phyloP scores from a whole-genome alignment of 2,329 filamentous ascomycete genomes.

The Ilyonectria destructans region DNA sequence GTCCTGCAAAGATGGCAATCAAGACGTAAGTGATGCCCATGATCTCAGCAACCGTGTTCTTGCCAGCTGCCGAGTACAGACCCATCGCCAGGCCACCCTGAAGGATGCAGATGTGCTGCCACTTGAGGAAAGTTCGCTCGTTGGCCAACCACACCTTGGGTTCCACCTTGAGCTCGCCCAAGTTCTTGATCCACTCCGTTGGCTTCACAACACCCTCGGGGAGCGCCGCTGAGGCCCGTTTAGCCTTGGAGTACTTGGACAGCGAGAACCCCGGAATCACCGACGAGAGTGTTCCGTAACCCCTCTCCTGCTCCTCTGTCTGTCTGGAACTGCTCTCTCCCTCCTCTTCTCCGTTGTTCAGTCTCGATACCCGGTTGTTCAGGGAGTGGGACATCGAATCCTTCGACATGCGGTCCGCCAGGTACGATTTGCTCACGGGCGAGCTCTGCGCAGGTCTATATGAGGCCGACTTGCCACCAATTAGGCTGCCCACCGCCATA shows the following conservation, averaged over 20 bases:
- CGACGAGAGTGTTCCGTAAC: constrained; percentile 75
- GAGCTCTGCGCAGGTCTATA: constrained; percentile 77
- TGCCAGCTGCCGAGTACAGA: constrained; percentile 89
- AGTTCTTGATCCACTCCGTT: constrained; percentile 92
- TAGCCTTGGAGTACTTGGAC: constrained; percentile 79
- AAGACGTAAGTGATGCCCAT: constrained; percentile 88
- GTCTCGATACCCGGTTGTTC: constrained; percentile 46
- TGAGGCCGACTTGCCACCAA: constrained; percentile 71
- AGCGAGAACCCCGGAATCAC: constrained; percentile 89
- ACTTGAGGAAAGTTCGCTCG: constrained; percentile 98
- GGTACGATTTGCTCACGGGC: constrained; percentile 77
- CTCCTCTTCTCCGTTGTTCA: constrained; percentile 52
- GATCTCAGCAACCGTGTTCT: constrained; percentile 81
- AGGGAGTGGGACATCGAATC: constrained; percentile 52
- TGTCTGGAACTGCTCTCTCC: constrained; percentile 57
- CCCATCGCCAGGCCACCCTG: constrained; percentile 88
- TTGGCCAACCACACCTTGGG: constrained; percentile 99
- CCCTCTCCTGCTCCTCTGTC: constrained; percentile 51
- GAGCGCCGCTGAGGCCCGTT: constrained; percentile 69
- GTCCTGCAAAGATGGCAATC: constrained; percentile 86
- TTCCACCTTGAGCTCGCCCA: constrained; percentile 92
- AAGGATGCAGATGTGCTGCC: constrained; percentile 95
- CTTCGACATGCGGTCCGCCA: constrained; percentile 69
- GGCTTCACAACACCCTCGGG: constrained; percentile 93
- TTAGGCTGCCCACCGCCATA: constrained; percentile 89